Evolutionary conservation across 2,329 filamentous ascomycete species (phyloP).

Genomic region (Macroventuria anomochaeta): DNA sequence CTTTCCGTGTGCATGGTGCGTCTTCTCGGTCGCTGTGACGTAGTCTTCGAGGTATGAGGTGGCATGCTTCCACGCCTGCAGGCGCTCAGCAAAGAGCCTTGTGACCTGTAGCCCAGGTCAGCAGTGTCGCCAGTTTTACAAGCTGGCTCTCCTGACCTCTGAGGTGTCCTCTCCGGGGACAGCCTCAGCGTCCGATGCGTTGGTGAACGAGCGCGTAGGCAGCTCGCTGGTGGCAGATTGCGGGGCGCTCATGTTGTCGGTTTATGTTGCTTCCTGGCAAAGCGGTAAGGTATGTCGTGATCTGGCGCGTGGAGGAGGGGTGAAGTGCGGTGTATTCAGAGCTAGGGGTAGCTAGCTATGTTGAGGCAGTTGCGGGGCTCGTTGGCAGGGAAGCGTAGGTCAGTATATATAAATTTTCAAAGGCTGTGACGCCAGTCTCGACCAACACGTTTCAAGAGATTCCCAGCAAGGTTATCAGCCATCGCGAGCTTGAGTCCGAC

Average conservation of each 20-base stretch:
- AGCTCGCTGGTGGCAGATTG: conserved; percentile 40
- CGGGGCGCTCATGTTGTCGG: conserved; percentile 39
- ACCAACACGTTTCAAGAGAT: conserved; percentile 4
- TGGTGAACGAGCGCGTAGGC: conserved; percentile 43
- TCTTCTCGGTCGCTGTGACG: conserved; percentile 81
- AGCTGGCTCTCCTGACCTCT: conserved; percentile 35
- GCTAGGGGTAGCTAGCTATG: conserved; percentile 6
- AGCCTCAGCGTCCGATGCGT: conserved; percentile 52
- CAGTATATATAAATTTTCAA: conserved; percentile 10
- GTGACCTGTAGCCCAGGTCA: conserved; percentile 39
- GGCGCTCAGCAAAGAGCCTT: conserved; percentile 78
- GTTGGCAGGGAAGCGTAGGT: conserved; percentile 8
- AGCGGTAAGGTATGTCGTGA: neutral
- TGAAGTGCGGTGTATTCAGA: conserved; percentile 2
- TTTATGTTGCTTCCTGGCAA: neutral
- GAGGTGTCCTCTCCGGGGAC: conserved; percentile 58
- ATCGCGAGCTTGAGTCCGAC: conserved; percentile 6
- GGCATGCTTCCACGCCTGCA: conserved; percentile 96
- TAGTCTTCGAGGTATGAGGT: conserved; percentile 92
- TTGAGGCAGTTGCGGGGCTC: conserved; percentile 17
- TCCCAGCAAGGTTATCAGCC: conserved; percentile 13
- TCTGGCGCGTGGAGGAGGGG: neutral
- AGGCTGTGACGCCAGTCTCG: conserved; percentile 16
- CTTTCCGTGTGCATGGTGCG: conserved; percentile 83
- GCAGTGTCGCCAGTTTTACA: neutral